Conservation (phyloP, 2,329 filamentous ascomycete genomes). For the Fusarium heterosporum region DNA sequence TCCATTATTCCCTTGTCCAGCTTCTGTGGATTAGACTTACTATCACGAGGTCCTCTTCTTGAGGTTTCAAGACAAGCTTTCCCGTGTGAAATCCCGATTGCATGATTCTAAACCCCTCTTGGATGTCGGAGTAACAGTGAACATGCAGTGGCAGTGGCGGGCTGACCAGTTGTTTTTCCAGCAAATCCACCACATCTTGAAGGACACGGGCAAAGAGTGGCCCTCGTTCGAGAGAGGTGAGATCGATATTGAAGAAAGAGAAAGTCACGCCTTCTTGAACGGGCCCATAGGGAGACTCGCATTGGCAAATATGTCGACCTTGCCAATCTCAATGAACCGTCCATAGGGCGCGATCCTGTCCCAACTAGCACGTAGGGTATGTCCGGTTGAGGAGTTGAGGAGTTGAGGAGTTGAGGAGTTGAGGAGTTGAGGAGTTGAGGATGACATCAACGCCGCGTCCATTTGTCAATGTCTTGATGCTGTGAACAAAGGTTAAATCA, state of each 20-base stretch:
- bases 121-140: constrained; percentile 1
- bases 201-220: neutral
- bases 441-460: constrained; percentile 50
- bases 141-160: constrained; percentile 5
- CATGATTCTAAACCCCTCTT: constrained; percentile 9
- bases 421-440: constrained; percentile 49
- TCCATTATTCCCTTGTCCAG: no score
- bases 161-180: neutral
- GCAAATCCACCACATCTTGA: neutral
- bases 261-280: constrained; percentile 44
- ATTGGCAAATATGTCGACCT: constrained; percentile 46
- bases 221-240: constrained; percentile 5
- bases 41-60: neutral
- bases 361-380: constrained; percentile 48
- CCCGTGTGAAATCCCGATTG: constrained; percentile 4
- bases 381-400: constrained; percentile 49
- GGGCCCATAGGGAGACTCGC: constrained; percentile 48
- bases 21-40: neutral
- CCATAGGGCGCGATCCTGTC: constrained; percentile 50
- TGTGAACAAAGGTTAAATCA: constrained; percentile 1
- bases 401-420: constrained; percentile 52
- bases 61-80: constrained; percentile 1
- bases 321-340: constrained; percentile 52
- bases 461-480: constrained; percentile 29
- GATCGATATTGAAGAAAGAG: constrained; percentile 29